These are phyloP conservation scores for Podaxis rugospora DNA, from an alignment of 768 basidiomycete genomes.

Conservation along the genomic window DNA sequence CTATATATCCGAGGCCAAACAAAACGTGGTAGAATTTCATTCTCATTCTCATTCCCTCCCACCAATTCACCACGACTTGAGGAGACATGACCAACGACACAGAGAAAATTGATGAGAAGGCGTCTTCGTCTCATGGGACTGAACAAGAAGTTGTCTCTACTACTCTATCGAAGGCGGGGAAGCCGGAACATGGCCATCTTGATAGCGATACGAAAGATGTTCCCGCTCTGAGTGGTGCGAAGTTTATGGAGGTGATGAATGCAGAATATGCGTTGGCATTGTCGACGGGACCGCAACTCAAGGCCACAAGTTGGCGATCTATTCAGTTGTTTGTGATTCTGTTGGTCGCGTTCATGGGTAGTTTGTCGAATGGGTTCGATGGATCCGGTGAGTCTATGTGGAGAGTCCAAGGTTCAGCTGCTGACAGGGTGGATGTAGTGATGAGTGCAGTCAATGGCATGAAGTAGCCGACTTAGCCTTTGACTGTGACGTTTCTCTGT, in stretches of 20 bases:
- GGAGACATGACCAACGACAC: not conserved
- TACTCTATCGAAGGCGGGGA: not conserved
- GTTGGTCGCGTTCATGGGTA: slow-evolving; percentile 40
- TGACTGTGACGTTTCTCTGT: not conserved
- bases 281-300: slow-evolving; percentile 37
- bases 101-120: slow-evolving; percentile 5
- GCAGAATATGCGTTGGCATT: slow-evolving; percentile 41
- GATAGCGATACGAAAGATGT: not conserved
- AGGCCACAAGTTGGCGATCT: slow-evolving; percentile 31
- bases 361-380: slow-evolving; percentile 43
- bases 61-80: not conserved
- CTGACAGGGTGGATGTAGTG: slow-evolving; percentile 21
- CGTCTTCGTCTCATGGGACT: slow-evolving; percentile 7
- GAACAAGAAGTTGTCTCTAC: slow-evolving; percentile 12
- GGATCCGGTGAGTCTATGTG: slow-evolving; percentile 31
- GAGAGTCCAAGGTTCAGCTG: not conserved
- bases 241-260: slow-evolving; percentile 29
- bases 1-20: not conserved
- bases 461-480: slow-evolving; percentile 26
- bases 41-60: not conserved
- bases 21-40: not conserved
- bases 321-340: slow-evolving; percentile 38
- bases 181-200: not conserved
- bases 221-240: slow-evolving; percentile 13
- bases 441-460: slow-evolving; percentile 46